Percentiles rank a stretch among this genome's conserved stretches.
Conservation (phyloP, 495 filamentous ascomycete species). For the Clavariopsis aquatica region DNA sequence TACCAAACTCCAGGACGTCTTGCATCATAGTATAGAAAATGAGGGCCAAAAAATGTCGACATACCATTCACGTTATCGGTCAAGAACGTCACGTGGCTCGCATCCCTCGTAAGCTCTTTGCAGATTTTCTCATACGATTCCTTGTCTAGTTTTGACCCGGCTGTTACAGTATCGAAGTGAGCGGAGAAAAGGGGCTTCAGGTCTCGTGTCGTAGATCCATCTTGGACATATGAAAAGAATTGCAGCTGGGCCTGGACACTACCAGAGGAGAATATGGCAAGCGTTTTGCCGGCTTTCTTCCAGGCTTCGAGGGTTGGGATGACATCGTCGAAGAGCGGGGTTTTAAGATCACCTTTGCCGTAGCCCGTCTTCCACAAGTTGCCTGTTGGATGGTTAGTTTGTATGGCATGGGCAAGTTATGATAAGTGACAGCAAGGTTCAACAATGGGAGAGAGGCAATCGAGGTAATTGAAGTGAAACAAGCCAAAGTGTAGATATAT, state of each 20-base stretch:
- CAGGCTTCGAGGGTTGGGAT: conserved; percentile 56
- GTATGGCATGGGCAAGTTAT: conserved; percentile 4
- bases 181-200: conserved; percentile 53
- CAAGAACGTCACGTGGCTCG: conserved; percentile 61
- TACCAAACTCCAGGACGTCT: background rate
- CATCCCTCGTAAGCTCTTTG: conserved; percentile 42
- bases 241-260: conserved; percentile 72
- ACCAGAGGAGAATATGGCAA: conserved; percentile 73
- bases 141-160: conserved; percentile 64
- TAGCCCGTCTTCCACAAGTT: conserved; percentile 71
- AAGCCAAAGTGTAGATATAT: conserved; percentile 7
- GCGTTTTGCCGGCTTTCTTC: conserved; percentile 48
- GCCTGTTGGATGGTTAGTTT: conserved; percentile 46
- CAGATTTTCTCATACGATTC: conserved; percentile 63
- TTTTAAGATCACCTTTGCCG: conserved; percentile 57
- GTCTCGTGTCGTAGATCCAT: conserved; percentile 53
- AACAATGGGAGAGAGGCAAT: background rate
- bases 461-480: conserved; percentile 15
- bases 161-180: conserved; percentile 73
- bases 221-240: conserved; percentile 66
- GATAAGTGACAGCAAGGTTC: background rate
- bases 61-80: conserved; percentile 65
- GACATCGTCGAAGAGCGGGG: conserved; percentile 70
- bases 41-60: background rate
- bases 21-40: background rate